Conservation (phyloP, 768 basidiomycete genomes). For the Boletus tomentosulus region DNA sequence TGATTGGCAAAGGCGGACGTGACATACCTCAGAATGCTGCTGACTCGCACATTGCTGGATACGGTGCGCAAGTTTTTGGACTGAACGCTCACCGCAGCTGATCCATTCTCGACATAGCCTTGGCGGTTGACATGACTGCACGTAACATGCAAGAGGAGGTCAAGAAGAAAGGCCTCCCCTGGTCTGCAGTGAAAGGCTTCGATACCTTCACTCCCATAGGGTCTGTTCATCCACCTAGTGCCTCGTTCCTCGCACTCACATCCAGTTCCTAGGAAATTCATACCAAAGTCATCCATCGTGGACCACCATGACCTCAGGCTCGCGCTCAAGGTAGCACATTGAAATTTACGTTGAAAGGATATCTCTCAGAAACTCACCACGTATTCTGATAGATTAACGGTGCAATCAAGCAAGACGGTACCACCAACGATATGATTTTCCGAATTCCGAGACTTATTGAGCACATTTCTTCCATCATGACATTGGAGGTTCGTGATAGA, state of each 20-base stretch:
- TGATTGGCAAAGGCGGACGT: conserved; percentile 85
- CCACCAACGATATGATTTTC: conserved; percentile 89
- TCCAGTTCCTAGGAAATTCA: conserved; percentile 54
- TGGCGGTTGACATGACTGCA: conserved; percentile 96
- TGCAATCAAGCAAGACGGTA: conserved; percentile 76
- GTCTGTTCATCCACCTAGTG: conserved; percentile 35
- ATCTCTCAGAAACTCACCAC: not conserved
- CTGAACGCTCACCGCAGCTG: not conserved
- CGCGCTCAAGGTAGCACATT: conserved; percentile 57
- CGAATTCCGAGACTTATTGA: conserved; percentile 82
- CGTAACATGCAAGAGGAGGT: conserved; percentile 92
- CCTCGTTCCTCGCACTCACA: not conserved
- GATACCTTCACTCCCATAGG: conserved; percentile 94
- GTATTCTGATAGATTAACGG: conserved; percentile 67
- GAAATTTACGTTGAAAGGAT: not conserved
- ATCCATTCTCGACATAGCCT: conserved; percentile 43
- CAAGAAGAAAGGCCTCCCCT: conserved; percentile 92
- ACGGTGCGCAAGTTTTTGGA: conserved; percentile 50
- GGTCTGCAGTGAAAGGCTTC: conserved; percentile 96
- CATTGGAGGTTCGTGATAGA: conserved; percentile 65
- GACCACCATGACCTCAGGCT: conserved; percentile 78
- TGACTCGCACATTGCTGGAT: conserved; percentile 81
- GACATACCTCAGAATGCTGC: conserved; percentile 75
- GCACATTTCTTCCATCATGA: conserved; percentile 95
- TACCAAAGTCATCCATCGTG: conserved; percentile 63